Evolutionary conservation across 1,284 basidiomycete species (phyloP), one percentile per base, ranked within the genome.

Genomic region (Malassezia sp.): DNA sequence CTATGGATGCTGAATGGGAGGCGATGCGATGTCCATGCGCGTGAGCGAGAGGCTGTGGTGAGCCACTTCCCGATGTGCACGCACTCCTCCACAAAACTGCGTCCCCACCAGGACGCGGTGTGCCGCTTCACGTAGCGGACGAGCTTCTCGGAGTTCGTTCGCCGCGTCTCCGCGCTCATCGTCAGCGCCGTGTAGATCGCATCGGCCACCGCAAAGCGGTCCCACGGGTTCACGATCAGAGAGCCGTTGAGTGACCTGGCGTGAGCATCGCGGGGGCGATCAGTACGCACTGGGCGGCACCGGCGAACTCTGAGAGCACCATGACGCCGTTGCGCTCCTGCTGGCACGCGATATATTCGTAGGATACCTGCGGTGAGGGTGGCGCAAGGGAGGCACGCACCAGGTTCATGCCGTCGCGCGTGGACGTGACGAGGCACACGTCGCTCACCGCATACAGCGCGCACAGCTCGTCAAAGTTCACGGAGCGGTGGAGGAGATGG

Each of bases 261-360:
- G n/a, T n/a, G n/a, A 28, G 30, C 31, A 37, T 21, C n/a, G 2
- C 2, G 6, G 34, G 7, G 14, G 33, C 23, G 15, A 27, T 30
- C 15, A 7, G 12, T 2, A 67, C 71, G 56, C 45, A 86, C 74
- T 97, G 93, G 8, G 93, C 91, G 2, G 93, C 91, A 36, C 91
- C 93, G 0, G 93, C 90, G 64, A 97, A 97, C 71, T 97, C 91
- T 52, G 89, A 95, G 8, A 97, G 77, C 66, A 97, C 91, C 84
- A 97, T 89, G 10, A 86, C 85, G 30, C 91, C 93, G 62, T 95
- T 86, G 14, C 83, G 79, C 43, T 84, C 80, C 61, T 86, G 80
- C 70, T 97, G 93, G 62, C 87, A 90, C 0, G 91, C 89, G 62
- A 96, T 84, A 72, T 97, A 97, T 72, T 97, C 93, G 74, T 97